Evolutionary conservation across 768 basidiomycete genomes (phyloP), one percentile per base, ranked within the genome.

Genomic region (Xerocomus potaroensis): DNA sequence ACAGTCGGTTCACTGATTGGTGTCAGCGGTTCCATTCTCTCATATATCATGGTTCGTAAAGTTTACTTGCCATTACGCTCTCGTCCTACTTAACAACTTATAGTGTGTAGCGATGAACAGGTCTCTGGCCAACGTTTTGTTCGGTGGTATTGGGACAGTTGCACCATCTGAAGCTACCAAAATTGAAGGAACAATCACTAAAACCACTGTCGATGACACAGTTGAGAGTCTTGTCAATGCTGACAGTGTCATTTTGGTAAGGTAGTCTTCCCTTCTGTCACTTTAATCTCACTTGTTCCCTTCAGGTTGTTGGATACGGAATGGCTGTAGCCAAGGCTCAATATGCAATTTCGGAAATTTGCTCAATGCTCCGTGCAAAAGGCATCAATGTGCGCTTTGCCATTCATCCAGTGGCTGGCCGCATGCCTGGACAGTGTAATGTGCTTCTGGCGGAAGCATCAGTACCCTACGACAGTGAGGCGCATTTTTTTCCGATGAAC

Each of bases 261-360:
- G 68, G 37, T 9, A 14, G 33, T 29, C 2, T 23, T 14, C 23
- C 12, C 12, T 12, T 29, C 22, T 35, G 15, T 23, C 24, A 24
- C 31, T 21, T 45, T 29, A 16, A 43, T 35, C 49, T 56, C 39
- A 60, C 19, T 16, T 21, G 8, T 9, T 38, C 38, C 40, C 10
- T 34, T 23, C 44, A 85, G 84, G 83, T 87, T 29, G 84, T 90
- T 14, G 87, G 87, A 12, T 91, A 93, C 59, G 91, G 91, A 30
- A 91, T 93, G 88, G 91, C 91, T 23, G 90, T 92, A 1, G 90
- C 91, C 18, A 91, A 90, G 62, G 91, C 91, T 5, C 91, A 93
- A 56, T 88, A 87, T 61, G 80, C 82, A 12, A 79, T 81, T 49
- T 73, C 76, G 6, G 91, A 92, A 54, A 89, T 93, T 33, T 82